Evolutionary conservation across 2,329 filamentous ascomycete species (phyloP).

Genomic region (Didymella exigua): DNA sequence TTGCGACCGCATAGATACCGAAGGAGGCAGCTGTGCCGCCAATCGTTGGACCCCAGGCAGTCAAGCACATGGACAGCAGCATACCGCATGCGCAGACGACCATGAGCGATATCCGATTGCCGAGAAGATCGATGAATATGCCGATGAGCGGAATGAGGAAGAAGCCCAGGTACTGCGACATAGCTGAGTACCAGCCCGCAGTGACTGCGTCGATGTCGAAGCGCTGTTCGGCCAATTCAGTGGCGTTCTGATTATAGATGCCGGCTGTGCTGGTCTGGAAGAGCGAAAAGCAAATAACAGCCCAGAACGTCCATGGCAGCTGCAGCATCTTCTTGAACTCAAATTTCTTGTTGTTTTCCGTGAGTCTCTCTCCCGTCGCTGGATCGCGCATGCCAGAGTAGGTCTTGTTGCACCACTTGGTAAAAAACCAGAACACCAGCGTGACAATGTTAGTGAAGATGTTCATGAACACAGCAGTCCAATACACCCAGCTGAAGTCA

Average conservation of each 20-base stretch:
- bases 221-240: slow-evolving; percentile 65
- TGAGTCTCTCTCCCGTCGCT: slow-evolving; percentile 64
- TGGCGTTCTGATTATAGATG: slow-evolving; percentile 64
- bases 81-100: slow-evolving; percentile 57
- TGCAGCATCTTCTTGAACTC: slow-evolving; percentile 62
- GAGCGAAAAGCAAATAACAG: slow-evolving; percentile 59
- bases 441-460: slow-evolving; percentile 65
- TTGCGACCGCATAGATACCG: slow-evolving; percentile 64
- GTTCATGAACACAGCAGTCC: slow-evolving; percentile 68
- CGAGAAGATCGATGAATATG: slow-evolving; percentile 62
- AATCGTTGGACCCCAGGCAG: slow-evolving; percentile 58
- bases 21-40: slow-evolving; percentile 64
- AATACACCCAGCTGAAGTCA: slow-evolving; percentile 67
- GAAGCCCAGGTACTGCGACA: slow-evolving; percentile 62
- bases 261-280: slow-evolving; percentile 64
- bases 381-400: slow-evolving; percentile 58
- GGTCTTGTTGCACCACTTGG: slow-evolving; percentile 55
- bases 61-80: slow-evolving; percentile 59
- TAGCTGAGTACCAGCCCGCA: slow-evolving; percentile 66
- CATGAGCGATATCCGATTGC: slow-evolving; percentile 58
- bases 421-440: slow-evolving; percentile 62
- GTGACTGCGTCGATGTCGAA: slow-evolving; percentile 61
- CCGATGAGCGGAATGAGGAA: slow-evolving; percentile 64
- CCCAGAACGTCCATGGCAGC: slow-evolving; percentile 66
- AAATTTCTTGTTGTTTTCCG: slow-evolving; percentile 64